Evolutionary conservation across 2,329 filamentous ascomycete genomes (phyloP), one percentile per base, ranked within the genome.

Genomic region (Beauveria bassiana): DNA sequence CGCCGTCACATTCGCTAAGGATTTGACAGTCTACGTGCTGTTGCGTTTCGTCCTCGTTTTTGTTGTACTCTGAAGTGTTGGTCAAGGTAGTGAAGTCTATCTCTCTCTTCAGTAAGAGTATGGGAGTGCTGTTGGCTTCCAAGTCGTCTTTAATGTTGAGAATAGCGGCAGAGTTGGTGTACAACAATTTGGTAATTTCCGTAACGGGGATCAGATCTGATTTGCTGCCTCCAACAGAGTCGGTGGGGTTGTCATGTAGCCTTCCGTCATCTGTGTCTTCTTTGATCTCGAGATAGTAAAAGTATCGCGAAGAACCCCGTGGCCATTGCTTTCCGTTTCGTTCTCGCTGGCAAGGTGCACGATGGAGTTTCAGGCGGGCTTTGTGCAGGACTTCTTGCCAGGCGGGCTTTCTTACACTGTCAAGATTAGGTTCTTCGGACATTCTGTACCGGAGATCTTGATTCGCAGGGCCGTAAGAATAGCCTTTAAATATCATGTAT

Each of bases 361-460:
- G 83, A 67, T 89, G 82, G 12, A 99, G 79, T 62, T 92, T 91
- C 14, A 97, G 86, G 45, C 87, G 85, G 20, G 92, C 90, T 73
- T 98, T 99, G 77, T 98, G 93, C 64, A 97, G 87, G 46, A 96
- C 92, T 72, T 99, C 93, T 71, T 98, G 95, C 95, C 95, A 98
- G 0, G 93, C 89, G 0, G 91, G 80, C 65, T 79, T 83, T 79
- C 75, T 86, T 74, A 75, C 89, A 9, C 57, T 42, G 8, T 46
- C 28, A 18, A 46, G 9, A 28, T 26, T 10, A 6, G 43, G 12
- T 22, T 12, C 12, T 31, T 22, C 14, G 8, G 22, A n/a, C 20
- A 18, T 42, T 0, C 14, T 14, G 24, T 31, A n/a, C 14, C 5
- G 14, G n/a, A 18, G 16, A 26, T 22, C 8, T 12, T 55, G 7